phyloP scores from a whole-genome alignment of 2,329 filamentous ascomycete species.

The Arthrobotrys pseudoclavata region DNA sequence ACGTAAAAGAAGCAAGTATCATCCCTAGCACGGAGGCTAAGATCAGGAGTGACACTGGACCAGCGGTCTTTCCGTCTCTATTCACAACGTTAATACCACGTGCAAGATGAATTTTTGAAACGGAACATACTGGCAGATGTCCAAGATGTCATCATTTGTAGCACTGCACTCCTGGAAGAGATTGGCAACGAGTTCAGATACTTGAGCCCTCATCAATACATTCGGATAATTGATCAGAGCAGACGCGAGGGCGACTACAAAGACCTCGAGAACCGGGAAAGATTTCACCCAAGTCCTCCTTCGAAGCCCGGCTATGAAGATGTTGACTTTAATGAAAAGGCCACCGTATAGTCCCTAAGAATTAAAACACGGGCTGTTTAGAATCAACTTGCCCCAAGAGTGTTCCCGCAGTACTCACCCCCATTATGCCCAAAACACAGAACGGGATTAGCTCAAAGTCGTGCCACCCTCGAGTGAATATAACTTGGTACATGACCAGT shows the following conservation, averaged over 20 bases:
- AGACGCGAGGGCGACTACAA: constrained; percentile 82
- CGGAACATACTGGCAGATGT: constrained; percentile 77
- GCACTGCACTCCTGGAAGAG: constrained; percentile 92
- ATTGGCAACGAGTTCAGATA: constrained; percentile 89
- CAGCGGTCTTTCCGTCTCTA: constrained; percentile 71
- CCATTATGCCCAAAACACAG: constrained; percentile 84
- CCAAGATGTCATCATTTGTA: constrained; percentile 85
- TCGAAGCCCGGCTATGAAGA: constrained; percentile 85
- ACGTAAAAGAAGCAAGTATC: constrained; percentile 86
- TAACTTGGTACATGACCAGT: constrained; percentile 94
- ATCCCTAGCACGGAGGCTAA: constrained; percentile 87
- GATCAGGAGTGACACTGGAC: constrained; percentile 84
- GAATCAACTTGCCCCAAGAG: no score
- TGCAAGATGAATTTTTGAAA: not conserved
- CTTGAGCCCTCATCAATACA: constrained; percentile 93
- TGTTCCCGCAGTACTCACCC: constrained; percentile 68
- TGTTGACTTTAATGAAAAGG: constrained; percentile 94
- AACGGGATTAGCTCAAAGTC: constrained; percentile 94
- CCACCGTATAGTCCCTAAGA: constrained; percentile 86
- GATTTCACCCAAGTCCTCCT: constrained; percentile 76
- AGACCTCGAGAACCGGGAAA: constrained; percentile 82
- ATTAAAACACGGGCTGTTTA: not conserved
- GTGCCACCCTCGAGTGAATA: constrained; percentile 91
- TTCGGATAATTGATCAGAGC: constrained; percentile 95
- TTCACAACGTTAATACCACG: not conserved